A percentile compares a stretch with the other conserved stretches of the same genome.
Conservation (phyloP, 164 flowering plant species). For the Vitis cinerea region DNA sequence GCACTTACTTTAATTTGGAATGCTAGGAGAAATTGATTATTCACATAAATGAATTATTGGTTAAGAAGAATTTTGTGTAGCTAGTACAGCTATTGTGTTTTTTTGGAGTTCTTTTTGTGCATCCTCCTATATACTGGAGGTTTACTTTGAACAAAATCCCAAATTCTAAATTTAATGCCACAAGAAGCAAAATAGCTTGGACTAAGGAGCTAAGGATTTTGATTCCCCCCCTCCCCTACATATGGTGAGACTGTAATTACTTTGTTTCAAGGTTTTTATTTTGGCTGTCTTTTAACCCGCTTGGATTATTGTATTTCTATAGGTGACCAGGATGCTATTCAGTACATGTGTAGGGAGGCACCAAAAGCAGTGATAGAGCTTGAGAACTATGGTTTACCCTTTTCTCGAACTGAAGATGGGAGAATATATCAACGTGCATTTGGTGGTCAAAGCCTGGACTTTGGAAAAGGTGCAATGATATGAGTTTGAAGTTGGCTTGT, state of each 20-base stretch:
- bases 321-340: conserved; percentile 99
- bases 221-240: background rate
- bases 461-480: conserved; percentile 80
- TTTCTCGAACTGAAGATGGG: conserved; percentile 98
- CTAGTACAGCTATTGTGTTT: background rate
- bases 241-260: background rate
- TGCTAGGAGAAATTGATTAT: no score
- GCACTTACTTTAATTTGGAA: background rate
- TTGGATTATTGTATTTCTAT: conserved; percentile 1
- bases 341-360: conserved; percentile 99
- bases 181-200: background rate
- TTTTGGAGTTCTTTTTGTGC: background rate
- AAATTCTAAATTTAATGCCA: background rate
- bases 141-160: background rate
- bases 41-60: background rate
- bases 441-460: conserved; percentile 96
- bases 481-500: conserved; percentile 5
- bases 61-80: background rate
- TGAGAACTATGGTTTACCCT: conserved; percentile 95
- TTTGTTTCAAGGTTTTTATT: background rate
- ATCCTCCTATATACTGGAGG: background rate
- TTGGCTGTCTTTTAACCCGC: background rate
- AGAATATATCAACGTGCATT: conserved; percentile 97
- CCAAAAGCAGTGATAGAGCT: conserved; percentile 99
- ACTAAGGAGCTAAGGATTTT: background rate